Percentiles rank a stretch among this genome's conserved stretches.
Evolutionary conservation across 2,329 filamentous ascomycete genomes (phyloP).

Genomic region (Madurella fahalii): DNA sequence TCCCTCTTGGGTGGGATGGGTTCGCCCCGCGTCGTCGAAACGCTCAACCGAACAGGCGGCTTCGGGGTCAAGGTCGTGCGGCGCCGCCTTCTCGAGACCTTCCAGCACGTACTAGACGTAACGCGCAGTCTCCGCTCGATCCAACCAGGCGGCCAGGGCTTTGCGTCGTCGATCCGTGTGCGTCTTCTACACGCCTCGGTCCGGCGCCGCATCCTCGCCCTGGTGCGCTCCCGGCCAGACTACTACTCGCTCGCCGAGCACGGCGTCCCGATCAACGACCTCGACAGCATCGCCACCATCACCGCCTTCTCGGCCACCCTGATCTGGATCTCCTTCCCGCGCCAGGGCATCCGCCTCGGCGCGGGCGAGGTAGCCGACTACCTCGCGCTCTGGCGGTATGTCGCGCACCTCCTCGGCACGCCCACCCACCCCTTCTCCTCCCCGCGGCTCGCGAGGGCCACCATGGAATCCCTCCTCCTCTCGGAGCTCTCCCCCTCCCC

Average conservation of each 20-base stretch:
- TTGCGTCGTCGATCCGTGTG: constrained; percentile 61
- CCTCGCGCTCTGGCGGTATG: constrained; percentile 70
- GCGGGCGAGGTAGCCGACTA: constrained; percentile 64
- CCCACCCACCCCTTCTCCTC: constrained; percentile 57
- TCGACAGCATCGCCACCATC: constrained; percentile 71
- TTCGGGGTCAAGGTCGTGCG: constrained; percentile 66
- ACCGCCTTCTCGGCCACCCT: constrained; percentile 64
- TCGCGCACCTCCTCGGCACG: constrained; percentile 67
- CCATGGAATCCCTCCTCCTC: constrained; percentile 64
- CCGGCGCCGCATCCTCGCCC: constrained; percentile 58
- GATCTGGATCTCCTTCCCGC: constrained; percentile 65
- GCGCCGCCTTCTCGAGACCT: constrained; percentile 62
- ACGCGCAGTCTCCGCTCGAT: constrained; percentile 61
- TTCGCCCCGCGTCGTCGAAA: constrained; percentile 68
- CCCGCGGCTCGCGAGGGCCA: constrained; percentile 43
- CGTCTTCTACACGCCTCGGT: constrained; percentile 66
- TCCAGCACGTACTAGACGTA: constrained; percentile 70
- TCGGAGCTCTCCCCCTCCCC: constrained; percentile 63
- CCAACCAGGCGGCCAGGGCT: constrained; percentile 61
- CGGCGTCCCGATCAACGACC: constrained; percentile 69
- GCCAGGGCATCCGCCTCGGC: constrained; percentile 66
- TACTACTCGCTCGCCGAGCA: constrained; percentile 59
- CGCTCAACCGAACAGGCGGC: constrained; percentile 67
- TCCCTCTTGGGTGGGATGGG: constrained; percentile 68
- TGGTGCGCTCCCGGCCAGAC: constrained; percentile 47